Base-by-base conservation (phyloP, 1,284 basidiomycete genomes). In the Pseudozyma hubeiensis region DNA sequence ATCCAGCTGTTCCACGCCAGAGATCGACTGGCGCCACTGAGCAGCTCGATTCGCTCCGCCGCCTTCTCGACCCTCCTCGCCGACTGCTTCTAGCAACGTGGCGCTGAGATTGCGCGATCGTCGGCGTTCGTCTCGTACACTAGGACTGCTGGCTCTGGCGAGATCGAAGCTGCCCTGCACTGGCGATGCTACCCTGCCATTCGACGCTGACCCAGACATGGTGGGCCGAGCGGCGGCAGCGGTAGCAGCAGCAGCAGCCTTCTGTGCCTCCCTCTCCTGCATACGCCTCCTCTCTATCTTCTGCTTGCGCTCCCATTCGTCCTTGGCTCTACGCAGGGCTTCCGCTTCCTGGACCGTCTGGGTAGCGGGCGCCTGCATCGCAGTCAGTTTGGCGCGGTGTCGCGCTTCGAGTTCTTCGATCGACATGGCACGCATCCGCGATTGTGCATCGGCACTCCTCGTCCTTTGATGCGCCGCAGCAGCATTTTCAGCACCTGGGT, bases 221-320 rank as follows among this genome's bases (percentile, higher is more conserved):
- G n/a, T 40, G 14, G 24, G 19, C 7, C 19, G 31, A 50, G 47
- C 47, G 45, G 50, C 44, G 31, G 48, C 40, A 33, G 68, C 53
- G 24, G 56, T n/a, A 40, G 39, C 63, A 31, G 63, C 56, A 24
- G 69, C 56, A 53, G 62, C 60, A 7, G 53, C 48, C 46, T 63
- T 75, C 34, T 71, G 57, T 7, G 52, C 53, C 37, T 77, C 70
- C 8, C 63, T 50, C 37, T 72, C 64, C 37, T 58, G 51, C 75
- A 74, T 75, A 44, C 71, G 50, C 41, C 63, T 63, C 31, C 61
- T 64, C 40, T 77, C 75, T 3, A 40, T 8, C 45, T 41, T 58
- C 37, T 67, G 68, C 60, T 70, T 69, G 30, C 58, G 51, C 59
- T 75, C 68, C 69, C 74, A 78, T 29, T 76, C 76, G 39, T 69